Conservation (phyloP, 768 basidiomycete genomes). For the Pleurotus cornucopiae region DNA sequence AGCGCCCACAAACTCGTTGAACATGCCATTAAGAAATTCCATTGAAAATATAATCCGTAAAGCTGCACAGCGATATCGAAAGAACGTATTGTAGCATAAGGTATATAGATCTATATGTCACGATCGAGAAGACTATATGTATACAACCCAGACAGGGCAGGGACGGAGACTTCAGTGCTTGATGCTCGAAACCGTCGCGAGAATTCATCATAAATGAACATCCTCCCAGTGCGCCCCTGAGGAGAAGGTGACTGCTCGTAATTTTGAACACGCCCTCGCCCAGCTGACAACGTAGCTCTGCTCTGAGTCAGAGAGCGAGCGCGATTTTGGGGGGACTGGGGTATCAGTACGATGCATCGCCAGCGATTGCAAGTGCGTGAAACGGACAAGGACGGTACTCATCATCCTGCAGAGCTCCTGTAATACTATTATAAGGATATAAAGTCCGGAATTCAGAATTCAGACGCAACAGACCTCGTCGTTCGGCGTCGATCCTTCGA, state of each 20-base stretch:
- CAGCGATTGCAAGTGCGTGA: background rate
- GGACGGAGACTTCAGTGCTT: too few relatives aligned
- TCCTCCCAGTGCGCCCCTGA: conserved; percentile 8
- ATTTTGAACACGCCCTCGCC: conserved; percentile 19
- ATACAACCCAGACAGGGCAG: too few relatives aligned
- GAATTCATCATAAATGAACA: background rate
- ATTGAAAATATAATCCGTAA: too few relatives aligned
- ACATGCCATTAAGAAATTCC: too few relatives aligned
- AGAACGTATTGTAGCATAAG: too few relatives aligned
- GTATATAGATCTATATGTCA: too few relatives aligned
- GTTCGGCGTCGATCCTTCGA: conserved; percentile 28
- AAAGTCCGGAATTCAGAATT: background rate
- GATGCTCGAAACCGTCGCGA: too few relatives aligned
- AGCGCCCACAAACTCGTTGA: too few relatives aligned
- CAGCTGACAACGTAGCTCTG: conserved; percentile 16
- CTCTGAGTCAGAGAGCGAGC: conserved; percentile 9
- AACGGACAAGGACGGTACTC: background rate
- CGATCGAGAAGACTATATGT: too few relatives aligned
- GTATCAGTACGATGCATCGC: background rate
- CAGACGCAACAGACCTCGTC: conserved; percentile 9
- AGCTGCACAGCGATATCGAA: too few relatives aligned
- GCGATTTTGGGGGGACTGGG: background rate
- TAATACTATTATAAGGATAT: background rate
- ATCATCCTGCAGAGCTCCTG: conserved; percentile 1
- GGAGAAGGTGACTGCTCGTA: conserved; percentile 8